These are phyloP conservation scores for Colletotrichum tropicale DNA, from an alignment of 2,329 filamentous ascomycete genomes.

Conservation along the genomic window DNA sequence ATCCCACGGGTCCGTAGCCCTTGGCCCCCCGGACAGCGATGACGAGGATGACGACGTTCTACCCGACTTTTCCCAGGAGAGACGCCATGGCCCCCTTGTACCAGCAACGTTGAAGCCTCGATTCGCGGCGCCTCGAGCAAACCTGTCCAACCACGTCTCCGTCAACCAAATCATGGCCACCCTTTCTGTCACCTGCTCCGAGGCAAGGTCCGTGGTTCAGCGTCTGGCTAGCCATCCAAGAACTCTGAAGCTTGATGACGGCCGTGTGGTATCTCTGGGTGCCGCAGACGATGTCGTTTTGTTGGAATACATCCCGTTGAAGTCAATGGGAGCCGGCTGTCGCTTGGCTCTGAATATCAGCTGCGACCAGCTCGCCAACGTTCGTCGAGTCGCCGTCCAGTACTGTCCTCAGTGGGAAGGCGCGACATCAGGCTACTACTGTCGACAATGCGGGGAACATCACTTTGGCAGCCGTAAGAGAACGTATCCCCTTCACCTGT, in stretches of 20 bases:
- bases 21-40: not conserved
- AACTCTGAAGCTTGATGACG: conserved; percentile 28
- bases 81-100: conserved; percentile 13
- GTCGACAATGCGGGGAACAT: conserved; percentile 35
- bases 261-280: conserved; percentile 32
- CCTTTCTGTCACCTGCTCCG: conserved; percentile 12
- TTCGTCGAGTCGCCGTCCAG: conserved; percentile 45
- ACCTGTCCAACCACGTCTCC: conserved; percentile 35
- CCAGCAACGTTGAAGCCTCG: conserved; percentile 27
- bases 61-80: conserved; percentile 27
- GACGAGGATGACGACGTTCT: conserved; percentile 22
- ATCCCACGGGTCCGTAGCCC: not conserved
- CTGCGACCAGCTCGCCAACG: conserved; percentile 32
- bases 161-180: conserved; percentile 24
- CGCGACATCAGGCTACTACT: conserved; percentile 29
- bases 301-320: conserved; percentile 35
- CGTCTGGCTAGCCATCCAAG: conserved; percentile 6
- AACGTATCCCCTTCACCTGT: conserved; percentile 43
- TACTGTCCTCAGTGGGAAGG: conserved; percentile 46
- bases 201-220: not conserved
- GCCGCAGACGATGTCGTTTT: conserved; percentile 34
- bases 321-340: conserved; percentile 28
- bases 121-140: conserved; percentile 30
- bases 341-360: conserved; percentile 28
- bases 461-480: conserved; percentile 29